Evolutionary conservation across 2,329 filamentous ascomycete genomes (phyloP).

Genomic region (Pseudonectria buxi): DNA sequence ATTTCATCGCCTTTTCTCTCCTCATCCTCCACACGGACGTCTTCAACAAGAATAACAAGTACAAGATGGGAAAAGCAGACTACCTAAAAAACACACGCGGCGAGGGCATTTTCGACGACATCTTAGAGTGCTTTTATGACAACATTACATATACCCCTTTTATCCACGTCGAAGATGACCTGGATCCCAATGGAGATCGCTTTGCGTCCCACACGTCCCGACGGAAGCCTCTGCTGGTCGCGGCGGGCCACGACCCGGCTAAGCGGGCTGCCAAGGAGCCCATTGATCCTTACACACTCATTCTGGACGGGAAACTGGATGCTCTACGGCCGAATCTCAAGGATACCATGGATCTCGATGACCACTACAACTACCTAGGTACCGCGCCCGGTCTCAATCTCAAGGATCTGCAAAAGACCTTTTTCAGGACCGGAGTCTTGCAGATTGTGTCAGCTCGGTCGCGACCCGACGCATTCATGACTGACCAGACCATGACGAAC

Average conservation of each 20-base stretch:
- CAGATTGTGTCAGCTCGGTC: constrained; percentile 95
- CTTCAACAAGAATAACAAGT: constrained; percentile 99
- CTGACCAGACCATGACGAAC: constrained; percentile 75
- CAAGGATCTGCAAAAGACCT: constrained; percentile 75
- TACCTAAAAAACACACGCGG: constrained; percentile 93
- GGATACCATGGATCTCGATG: constrained; percentile 87
- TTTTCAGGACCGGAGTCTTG: constrained; percentile 83
- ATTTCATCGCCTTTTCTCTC: constrained; percentile 95
- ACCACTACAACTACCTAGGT: constrained; percentile 83
- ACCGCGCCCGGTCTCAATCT: constrained; percentile 71
- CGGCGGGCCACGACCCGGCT: constrained; percentile 43
- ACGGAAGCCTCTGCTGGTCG: constrained; percentile 63
- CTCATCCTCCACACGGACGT: constrained; percentile 95
- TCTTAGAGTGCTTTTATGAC: constrained; percentile 94
- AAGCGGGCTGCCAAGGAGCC: constrained; percentile 69
- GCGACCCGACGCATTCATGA: constrained; percentile 90
- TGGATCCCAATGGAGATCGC: constrained; percentile 71
- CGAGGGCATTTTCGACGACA: constrained; percentile 88
- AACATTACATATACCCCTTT: constrained; percentile 98
- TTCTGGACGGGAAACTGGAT: constrained; percentile 84
- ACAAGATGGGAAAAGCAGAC: constrained; percentile 95
- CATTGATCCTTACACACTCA: constrained; percentile 90
- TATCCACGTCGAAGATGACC: constrained; percentile 91
- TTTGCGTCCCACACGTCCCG: constrained; percentile 64
- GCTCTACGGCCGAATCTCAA: constrained; percentile 75